A percentile compares a stretch with the other conserved stretches of the same genome.
These are phyloP conservation scores for Cutaneotrichosporon sp. DNA, from an alignment of 1,284 basidiomycete genomes.

Conservation along the genomic window DNA sequence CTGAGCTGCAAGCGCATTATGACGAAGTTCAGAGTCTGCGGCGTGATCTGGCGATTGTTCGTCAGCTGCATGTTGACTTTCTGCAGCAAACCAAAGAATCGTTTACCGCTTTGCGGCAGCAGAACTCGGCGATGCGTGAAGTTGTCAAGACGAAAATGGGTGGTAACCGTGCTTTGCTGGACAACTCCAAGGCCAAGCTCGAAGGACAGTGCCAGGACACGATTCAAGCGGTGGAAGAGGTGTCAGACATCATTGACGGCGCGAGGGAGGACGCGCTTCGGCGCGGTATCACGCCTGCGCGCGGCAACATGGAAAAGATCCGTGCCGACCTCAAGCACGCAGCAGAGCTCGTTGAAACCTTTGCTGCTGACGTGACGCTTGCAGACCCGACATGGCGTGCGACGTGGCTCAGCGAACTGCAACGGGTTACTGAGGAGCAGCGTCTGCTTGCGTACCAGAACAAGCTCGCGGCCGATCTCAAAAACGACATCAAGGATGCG, in stretches of 20 bases:
- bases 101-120: constrained; percentile 66
- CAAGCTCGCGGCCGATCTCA: constrained; percentile 78
- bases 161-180: constrained; percentile 80
- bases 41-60: constrained; percentile 85
- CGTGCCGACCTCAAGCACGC: constrained; percentile 69
- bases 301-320: constrained; percentile 65
- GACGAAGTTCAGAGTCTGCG: constrained; percentile 90
- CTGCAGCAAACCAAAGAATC: constrained; percentile 83
- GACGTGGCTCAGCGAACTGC: constrained; percentile 94
- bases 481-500: constrained; percentile 86
- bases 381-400: constrained; percentile 97
- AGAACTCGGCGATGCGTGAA: constrained; percentile 80
- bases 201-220: constrained; percentile 83
- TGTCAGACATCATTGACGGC: constrained; percentile 86
- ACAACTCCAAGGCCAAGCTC: constrained; percentile 83
- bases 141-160: constrained; percentile 76
- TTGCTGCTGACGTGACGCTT: constrained; percentile 79
- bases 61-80: constrained; percentile 90
- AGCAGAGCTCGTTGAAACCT: constrained; percentile 64
- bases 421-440: constrained; percentile 96
- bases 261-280: constrained; percentile 89
- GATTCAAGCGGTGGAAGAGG: constrained; percentile 85
- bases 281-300: constrained; percentile 78
- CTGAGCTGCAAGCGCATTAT: constrained; percentile 82
- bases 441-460: constrained; percentile 88